Evolutionary conservation across 495 filamentous ascomycete species (phyloP).

Genomic region (Copromyces sp.): DNA sequence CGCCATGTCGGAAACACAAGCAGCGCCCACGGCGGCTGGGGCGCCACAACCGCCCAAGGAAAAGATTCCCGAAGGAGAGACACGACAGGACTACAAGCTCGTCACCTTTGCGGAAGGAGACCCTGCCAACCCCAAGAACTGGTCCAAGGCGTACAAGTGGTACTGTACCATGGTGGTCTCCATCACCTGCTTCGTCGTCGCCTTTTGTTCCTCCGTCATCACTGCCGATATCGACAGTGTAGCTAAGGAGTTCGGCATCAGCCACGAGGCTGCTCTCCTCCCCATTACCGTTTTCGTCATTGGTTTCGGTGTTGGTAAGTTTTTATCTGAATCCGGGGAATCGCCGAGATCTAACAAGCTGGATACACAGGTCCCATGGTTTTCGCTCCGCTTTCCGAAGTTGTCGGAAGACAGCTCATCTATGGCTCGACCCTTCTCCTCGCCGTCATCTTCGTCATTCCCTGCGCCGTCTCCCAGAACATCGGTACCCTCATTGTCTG

Average conservation of each 20-base stretch:
- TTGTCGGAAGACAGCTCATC: slow-evolving; percentile 57
- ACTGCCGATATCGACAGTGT: slow-evolving; percentile 59
- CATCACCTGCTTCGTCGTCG: slow-evolving; percentile 53
- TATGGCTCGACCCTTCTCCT: slow-evolving; percentile 53
- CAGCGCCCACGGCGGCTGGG: background rate
- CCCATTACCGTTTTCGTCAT: slow-evolving; percentile 66
- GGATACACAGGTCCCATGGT: slow-evolving; percentile 47
- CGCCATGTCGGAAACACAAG: background rate
- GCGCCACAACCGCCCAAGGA: slow-evolving; percentile 1
- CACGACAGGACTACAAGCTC: slow-evolving; percentile 45
- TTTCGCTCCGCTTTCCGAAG: slow-evolving; percentile 69
- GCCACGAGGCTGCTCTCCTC: slow-evolving; percentile 55
- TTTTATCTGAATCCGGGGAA: background rate
- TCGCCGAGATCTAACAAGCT: background rate
- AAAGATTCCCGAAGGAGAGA: slow-evolving; percentile 6
- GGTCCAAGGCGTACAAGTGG: slow-evolving; percentile 54
- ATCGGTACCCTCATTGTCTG: slow-evolving; percentile 64
- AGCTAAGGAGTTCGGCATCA: slow-evolving; percentile 48
- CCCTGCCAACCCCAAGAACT: slow-evolving; percentile 61
- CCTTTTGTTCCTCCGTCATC: slow-evolving; percentile 52
- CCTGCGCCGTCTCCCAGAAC: slow-evolving; percentile 64
- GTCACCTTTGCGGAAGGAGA: slow-evolving; percentile 60
- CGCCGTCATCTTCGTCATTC: slow-evolving; percentile 68
- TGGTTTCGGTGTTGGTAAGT: slow-evolving; percentile 60
- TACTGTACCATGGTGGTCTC: slow-evolving; percentile 60